These are phyloP conservation scores for Rhodamnia argentea DNA, from an alignment of 345 rosid species.

Conservation along the genomic window DNA sequence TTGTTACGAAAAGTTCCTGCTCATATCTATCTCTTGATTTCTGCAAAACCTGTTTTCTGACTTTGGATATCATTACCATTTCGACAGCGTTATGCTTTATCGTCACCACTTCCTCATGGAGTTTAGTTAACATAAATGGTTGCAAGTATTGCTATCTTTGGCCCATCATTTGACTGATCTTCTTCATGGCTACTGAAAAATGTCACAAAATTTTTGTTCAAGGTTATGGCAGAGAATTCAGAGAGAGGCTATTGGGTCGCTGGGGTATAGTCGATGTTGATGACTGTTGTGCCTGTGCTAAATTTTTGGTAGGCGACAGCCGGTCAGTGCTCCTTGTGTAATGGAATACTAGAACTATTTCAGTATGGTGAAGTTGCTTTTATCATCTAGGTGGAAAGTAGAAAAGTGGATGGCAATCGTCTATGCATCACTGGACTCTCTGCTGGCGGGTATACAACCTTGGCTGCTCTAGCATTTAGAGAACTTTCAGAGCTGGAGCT, in stretches of 20 bases:
- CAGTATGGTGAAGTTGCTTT: not conserved
- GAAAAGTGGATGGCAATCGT: slow-evolving; percentile 56
- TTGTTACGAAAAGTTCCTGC: slow-evolving; percentile 7
- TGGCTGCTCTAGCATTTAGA: slow-evolving; percentile 83
- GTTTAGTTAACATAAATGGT: not conserved
- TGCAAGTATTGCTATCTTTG: not conserved
- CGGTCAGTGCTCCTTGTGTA: not conserved
- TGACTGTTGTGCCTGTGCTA: slow-evolving; percentile 91
- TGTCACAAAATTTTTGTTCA: slow-evolving; percentile 11
- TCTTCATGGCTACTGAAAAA: not conserved
- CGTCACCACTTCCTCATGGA: not conserved
- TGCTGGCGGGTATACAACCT: slow-evolving; percentile 92
- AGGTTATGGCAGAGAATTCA: slow-evolving; percentile 92
- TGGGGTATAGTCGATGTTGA: slow-evolving; percentile 96
- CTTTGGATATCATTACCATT: not conserved
- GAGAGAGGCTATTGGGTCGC: slow-evolving; percentile 52
- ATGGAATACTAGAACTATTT: not conserved
- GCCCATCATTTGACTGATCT: not conserved
- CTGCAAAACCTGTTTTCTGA: not conserved
- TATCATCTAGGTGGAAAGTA: slow-evolving; percentile 52
- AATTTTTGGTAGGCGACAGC: slow-evolving; percentile 46
- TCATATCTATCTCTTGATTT: not conserved
- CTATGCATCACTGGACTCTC: slow-evolving; percentile 94
- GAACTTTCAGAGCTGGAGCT: slow-evolving; percentile 88
- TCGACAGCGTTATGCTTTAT: not conserved